Base-by-base conservation (phyloP, 2,329 filamentous ascomycete species). In the Beauveria medogensis region DNA sequence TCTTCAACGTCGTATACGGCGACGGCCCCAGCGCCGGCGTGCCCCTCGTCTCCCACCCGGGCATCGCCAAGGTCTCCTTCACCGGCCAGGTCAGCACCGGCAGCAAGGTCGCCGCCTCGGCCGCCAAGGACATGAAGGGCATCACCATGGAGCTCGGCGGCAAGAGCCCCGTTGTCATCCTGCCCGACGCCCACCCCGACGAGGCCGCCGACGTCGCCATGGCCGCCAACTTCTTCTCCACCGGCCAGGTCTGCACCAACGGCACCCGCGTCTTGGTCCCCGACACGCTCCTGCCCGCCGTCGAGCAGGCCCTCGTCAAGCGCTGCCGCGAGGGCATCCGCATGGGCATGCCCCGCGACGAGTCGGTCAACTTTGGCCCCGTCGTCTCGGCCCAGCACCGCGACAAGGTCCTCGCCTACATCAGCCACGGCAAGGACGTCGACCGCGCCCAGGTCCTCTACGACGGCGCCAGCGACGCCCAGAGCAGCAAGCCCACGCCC, bases 221-320 rank as follows among this genome's bases (percentile, higher is more conserved):
- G 88, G 91, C 95, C 80, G 92, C 91, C 67, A 96, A 96, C 74
- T 96, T 96, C 77, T 96, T 90, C 80, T 92, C 88, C 66, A 90
- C 89, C 0, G 92, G 92, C 34, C 92, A 96, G 74, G 91, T 96
- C 55, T 96, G 92, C 81, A 96, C 92, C 55, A 96, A 96, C 72
- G 92, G 92, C 55, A 96, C 92, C 1, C 82, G 92, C 12, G 91
- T 96, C 40, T 96, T 96, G 71, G 82, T 96, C 3, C 91, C 89
- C 0, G 75, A 80, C 40, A 71, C 75, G 43, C 80, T 91, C 72
- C 86, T 92, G 70, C 61, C 75, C 16, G 78, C 77, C 0, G 92
- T 96, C 65, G 90, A 95, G 72, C 78, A 80, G 67, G 76, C 77
- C 0, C 76, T 96, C 1, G 69, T 92, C 2, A 61, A 68, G 62